A percentile compares a stretch with the other conserved stretches of the same genome.
Conservation (phyloP, 2,329 filamentous ascomycete genomes). For the Aspergillus sp. region DNA sequence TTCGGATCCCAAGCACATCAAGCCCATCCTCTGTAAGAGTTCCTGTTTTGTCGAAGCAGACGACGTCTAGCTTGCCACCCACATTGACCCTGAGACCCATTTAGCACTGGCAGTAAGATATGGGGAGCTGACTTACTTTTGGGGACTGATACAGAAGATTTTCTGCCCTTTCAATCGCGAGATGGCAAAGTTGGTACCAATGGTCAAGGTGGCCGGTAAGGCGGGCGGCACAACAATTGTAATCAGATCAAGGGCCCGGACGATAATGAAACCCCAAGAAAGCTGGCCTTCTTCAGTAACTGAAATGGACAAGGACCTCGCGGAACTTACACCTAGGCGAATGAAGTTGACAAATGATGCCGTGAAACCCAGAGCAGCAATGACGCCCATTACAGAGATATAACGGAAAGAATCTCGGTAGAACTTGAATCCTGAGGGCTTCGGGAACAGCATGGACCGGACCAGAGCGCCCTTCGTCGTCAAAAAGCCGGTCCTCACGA, state of each 20-base stretch:
- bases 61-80: conserved; percentile 86
- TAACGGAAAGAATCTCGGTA: conserved; percentile 97
- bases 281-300: conserved; percentile 38
- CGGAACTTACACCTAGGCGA: conserved; percentile 50
- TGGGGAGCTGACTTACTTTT: conserved; percentile 40
- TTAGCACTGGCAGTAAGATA: neutral
- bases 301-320: neutral
- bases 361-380: conserved; percentile 78
- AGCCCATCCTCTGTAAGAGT: conserved; percentile 93
- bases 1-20: conserved; percentile 80
- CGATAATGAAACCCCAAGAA: conserved; percentile 81
- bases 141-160: conserved; percentile 96
- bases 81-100: conserved; percentile 64
- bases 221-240: conserved; percentile 96
- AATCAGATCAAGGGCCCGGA: conserved; percentile 86
- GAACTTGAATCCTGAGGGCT: conserved; percentile 97
- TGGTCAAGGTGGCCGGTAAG: conserved; percentile 85
- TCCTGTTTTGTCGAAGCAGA: conserved; percentile 99
- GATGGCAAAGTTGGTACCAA: conserved; percentile 92
- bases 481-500: conserved; percentile 90
- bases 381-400: conserved; percentile 87
- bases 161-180: conserved; percentile 75
- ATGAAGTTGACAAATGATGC: conserved; percentile 92
- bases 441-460: conserved; percentile 96
- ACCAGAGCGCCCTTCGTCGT: conserved; percentile 95